Conservation (phyloP, 768 basidiomycete genomes). For the Agrocybe pediades region DNA sequence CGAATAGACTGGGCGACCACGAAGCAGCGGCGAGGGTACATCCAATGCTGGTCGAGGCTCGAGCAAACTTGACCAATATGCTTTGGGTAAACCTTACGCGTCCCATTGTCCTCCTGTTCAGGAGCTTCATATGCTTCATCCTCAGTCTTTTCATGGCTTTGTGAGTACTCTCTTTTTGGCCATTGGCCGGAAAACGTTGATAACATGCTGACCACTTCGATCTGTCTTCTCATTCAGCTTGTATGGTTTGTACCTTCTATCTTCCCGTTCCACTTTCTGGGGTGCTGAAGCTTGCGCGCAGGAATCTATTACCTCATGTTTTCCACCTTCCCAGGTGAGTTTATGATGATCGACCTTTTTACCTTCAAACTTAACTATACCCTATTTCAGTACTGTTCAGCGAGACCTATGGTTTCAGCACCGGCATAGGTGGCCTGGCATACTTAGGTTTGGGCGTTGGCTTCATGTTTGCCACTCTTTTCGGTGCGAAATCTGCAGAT, state of each 20-base stretch:
- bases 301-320: constrained; percentile 78
- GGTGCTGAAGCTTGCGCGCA: no score
- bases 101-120: constrained; percentile 57
- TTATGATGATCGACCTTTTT: no score
- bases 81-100: constrained; percentile 63
- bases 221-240: background rate
- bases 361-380: background rate
- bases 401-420: constrained; percentile 48
- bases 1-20: constrained; percentile 36
- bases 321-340: constrained; percentile 62
- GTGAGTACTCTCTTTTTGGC: constrained; percentile 41
- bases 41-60: constrained; percentile 27
- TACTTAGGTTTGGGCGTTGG: constrained; percentile 59
- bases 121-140: constrained; percentile 70
- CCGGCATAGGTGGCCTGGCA: constrained; percentile 56
- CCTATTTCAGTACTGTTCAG: constrained; percentile 44
- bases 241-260: background rate
- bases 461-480: constrained; percentile 47
- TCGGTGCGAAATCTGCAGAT: constrained; percentile 50
- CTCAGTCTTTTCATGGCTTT: constrained; percentile 71
- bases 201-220: no score
- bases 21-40: constrained; percentile 41
- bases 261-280: no score
- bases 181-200: background rate
- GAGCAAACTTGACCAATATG: constrained; percentile 35